Evolutionary conservation across 805 yeast species (phyloP), one percentile per base, ranked within the genome.

Genomic region (Pichia nanzhaoensis): DNA sequence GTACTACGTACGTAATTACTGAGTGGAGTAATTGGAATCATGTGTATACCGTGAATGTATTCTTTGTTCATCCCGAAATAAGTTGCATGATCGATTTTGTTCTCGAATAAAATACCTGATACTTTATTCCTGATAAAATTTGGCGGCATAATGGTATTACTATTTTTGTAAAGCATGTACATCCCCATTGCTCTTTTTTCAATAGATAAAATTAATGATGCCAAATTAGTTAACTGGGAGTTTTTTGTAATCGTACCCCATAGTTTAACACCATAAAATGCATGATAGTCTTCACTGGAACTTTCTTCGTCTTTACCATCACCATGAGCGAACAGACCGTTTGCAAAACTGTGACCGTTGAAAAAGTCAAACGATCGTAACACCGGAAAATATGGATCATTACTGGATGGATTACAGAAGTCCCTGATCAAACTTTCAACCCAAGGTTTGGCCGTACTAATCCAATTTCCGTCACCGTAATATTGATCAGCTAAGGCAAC

Each of bases 261-360:
- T 44, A 80, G 60, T 56, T 80, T 80, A 69, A 82, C 74, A 5
- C 77, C 88, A 58, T 80, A 83, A 32, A 78, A 75, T 53, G 78
- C 80, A 55, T 80, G 78, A 57, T 77, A 77, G 57, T 84, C 91
- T 57, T 84, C 91, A 35, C 84, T 76, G 16, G 82, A 64, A 10
- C 84, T 75, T 57, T 82, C 89, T 59, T 82, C 82, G 57, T 82
- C 83, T 52, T 80, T 77, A 34, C 90, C 89, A 57, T 81, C 86
- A 2, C 75, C 78, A 37, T 77, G 69, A 12, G 70, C 74, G 55
- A 73, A 76, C 19, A 84, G 57, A 3, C 91, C 91, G 50, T 75
- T 74, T 8, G 90, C 89, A 80, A 85, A 81, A 24, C 84, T 76
- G 57, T 84, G 91, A 7, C 91, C 90, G 51, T 69, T 65, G 62